Base-by-base conservation (phyloP, 257 asterid species). In the Nicotiana tabacum region DNA sequence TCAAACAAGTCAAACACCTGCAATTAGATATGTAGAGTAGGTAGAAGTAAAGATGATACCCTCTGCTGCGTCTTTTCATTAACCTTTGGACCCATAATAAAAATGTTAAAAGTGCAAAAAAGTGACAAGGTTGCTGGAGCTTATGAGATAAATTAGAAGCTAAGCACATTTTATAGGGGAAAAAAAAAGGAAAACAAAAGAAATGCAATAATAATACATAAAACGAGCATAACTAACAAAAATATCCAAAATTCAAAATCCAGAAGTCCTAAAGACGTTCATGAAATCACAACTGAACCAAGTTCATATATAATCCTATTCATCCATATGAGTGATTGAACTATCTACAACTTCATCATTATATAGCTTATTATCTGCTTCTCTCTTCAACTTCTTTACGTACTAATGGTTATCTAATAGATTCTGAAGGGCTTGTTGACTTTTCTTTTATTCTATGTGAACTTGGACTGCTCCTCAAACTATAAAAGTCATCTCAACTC, bases 1-100 rank as follows among this genome's bases (percentile, higher is more conserved):
- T 96, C 99, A 80, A 96, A 96, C 89, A 96, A 90, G 86, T 96
- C 99, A 74, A 96, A 96, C 62, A 96, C 99, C 99, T 96, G 91
- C 78, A 48, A 55, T 53, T 17, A 30, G 84, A 77, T 66, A 77
- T 39, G 82, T 48, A 64, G 61, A 61, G 66, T 46, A 69, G 87
- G 76, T 48, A 72, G 86, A 81, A 70, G 85, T 68, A 69, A 30
- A 29, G 62, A 82, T 24, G 72, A 30, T 16, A 68, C 46, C 46
- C 17, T 30, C 53, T 39, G 17, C 4, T 58, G 35, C 9, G 48
- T 35, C 29, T 33, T 48, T 62, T 56, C 74, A 33, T 12, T 0
- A 83, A 84, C 82, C 53, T 43, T 68, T 46, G 79, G 83, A 58
- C 51, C 79, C 33, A 32, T n/a, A 27, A 33, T 46, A 33, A 21